Evolutionary conservation across 148 eudicot genomes (phyloP).

Genomic region (Heliamphora exappendiculata): DNA sequence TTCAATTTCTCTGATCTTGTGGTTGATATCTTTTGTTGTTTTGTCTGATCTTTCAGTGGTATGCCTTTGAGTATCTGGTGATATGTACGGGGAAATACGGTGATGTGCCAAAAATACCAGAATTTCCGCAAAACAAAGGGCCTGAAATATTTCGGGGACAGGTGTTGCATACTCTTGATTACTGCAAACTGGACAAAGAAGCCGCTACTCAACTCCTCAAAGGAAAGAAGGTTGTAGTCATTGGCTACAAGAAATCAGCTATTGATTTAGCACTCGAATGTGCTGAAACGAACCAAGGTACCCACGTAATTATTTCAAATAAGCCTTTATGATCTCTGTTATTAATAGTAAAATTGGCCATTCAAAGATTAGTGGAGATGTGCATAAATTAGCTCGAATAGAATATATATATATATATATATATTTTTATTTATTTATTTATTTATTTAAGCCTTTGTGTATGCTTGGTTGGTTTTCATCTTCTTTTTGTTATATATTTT

Average conservation of each 20-base stretch:
- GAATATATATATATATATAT: too few species aligned
- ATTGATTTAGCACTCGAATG: slow-evolving; percentile 93
- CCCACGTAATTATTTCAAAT: too few species aligned
- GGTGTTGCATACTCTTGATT: slow-evolving; percentile 79
- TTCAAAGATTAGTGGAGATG: too few species aligned
- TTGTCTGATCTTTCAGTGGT: slow-evolving; percentile 41
- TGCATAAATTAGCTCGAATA: too few species aligned
- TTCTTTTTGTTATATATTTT: too few species aligned
- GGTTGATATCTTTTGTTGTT: not conserved
- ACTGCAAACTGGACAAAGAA: slow-evolving; percentile 63
- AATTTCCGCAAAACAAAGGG: slow-evolving; percentile 59
- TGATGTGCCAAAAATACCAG: slow-evolving; percentile 62
- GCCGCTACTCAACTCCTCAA: slow-evolving; percentile 43
- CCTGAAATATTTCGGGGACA: slow-evolving; percentile 67
- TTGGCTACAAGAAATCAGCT: slow-evolving; percentile 93
- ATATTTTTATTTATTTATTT: too few species aligned
- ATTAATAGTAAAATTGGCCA: too few species aligned
- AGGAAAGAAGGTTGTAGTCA: slow-evolving; percentile 72
- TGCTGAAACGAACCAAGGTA: slow-evolving; percentile 88
- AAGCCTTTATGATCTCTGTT: too few species aligned
- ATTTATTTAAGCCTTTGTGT: too few species aligned
- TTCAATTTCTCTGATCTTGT: too few species aligned
- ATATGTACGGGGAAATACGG: slow-evolving; percentile 91
- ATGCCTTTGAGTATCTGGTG: slow-evolving; percentile 69
- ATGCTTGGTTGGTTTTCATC: too few species aligned